Evolutionary conservation across 176 grass and related monocot genomes (phyloP).

Genomic region (Stipa capillata): DNA sequence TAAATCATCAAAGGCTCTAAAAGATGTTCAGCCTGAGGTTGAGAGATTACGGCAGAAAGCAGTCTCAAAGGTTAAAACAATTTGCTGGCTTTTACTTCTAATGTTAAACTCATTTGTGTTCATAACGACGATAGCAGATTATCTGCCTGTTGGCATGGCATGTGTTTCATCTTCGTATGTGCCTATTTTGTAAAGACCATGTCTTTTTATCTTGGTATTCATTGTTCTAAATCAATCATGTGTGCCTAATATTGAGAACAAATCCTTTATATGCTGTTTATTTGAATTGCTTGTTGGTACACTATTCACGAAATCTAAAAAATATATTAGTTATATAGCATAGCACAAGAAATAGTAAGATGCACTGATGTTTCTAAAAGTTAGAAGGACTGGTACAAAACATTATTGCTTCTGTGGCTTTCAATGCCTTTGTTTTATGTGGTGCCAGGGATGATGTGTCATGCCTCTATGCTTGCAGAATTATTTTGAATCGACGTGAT

Average conservation of each 20-base stretch:
- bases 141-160: not conserved
- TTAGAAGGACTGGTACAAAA: not conserved
- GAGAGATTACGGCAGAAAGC: slow-evolving; percentile 87
- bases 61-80: slow-evolving; percentile 77
- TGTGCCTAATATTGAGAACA: not conserved
- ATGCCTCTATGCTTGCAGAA: not conserved
- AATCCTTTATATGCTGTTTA: not conserved
- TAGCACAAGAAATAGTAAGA: not conserved
- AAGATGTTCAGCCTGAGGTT: slow-evolving; percentile 84
- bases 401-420: not conserved
- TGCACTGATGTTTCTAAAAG: not conserved
- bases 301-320: not conserved
- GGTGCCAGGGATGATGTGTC: not conserved
- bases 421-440: not conserved
- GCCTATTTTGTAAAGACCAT: not conserved
- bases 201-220: not conserved
- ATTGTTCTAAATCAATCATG: not conserved
- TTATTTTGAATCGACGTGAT: not conserved
- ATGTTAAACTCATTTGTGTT: not conserved
- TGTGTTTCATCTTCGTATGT: not conserved
- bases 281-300: not conserved
- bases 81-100: slow-evolving; percentile 14
- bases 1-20: slow-evolving; percentile 84
- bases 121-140: not conserved
- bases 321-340: not conserved